Percentiles rank a stretch among this genome's conserved stretches.
phyloP scores from a whole-genome alignment of 2,329 filamentous ascomycete species.

The Talaromyces sp. region DNA sequence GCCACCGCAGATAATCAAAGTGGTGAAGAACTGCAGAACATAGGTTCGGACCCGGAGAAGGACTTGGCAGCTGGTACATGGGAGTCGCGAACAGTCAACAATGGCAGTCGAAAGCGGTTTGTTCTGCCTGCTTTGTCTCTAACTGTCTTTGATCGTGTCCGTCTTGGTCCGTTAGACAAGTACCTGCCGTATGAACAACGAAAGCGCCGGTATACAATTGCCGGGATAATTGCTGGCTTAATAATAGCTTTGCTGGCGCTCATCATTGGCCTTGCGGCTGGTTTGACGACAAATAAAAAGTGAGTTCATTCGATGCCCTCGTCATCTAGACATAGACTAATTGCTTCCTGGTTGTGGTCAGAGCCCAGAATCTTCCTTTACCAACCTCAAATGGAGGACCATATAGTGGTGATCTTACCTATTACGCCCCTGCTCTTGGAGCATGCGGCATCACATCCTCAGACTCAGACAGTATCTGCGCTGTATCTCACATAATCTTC shows the following conservation, averaged over 20 bases:
- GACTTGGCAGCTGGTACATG: neutral
- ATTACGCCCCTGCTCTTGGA: conserved; percentile 62
- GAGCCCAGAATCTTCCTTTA: conserved; percentile 44
- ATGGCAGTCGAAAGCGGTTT: neutral
- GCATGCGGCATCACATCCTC: conserved; percentile 60
- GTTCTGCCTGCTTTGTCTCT: conserved; percentile 2
- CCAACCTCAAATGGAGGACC: conserved; percentile 46
- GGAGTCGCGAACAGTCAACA: neutral
- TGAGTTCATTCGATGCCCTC: neutral
- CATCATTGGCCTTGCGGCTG: conserved; percentile 31
- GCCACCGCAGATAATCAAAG: neutral
- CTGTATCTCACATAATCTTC: conserved; percentile 63
- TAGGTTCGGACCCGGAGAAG: conserved; percentile 4
- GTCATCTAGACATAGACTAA: neutral
- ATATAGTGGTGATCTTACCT: conserved; percentile 63
- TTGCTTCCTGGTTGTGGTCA: neutral
- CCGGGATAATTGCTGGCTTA: conserved; percentile 8
- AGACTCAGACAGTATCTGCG: conserved; percentile 56
- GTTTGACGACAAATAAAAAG: conserved; percentile 23
- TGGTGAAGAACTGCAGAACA: neutral
- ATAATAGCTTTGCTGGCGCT: conserved; percentile 25
- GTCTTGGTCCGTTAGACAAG: conserved; percentile 12
- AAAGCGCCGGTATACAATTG: conserved; percentile 14
- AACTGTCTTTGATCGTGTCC: conserved; percentile 5
- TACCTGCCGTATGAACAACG: conserved; percentile 14